Conservation (phyloP, 352 stramenopile genomes). For the Phytophthora sp. region DNA sequence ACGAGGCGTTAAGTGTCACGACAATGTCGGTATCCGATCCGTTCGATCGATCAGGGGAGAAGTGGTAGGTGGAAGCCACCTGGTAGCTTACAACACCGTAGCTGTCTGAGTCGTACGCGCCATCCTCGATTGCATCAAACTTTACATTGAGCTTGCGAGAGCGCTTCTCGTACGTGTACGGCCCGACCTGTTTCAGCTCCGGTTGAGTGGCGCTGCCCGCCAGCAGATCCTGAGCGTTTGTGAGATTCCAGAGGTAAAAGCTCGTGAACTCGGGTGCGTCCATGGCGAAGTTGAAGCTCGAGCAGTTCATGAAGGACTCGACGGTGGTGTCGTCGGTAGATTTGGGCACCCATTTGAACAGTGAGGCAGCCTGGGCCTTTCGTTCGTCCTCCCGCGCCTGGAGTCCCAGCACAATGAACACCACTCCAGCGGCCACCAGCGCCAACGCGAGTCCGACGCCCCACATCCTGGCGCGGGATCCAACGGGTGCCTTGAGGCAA, state of each 20-base stretch:
- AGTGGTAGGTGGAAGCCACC: conserved; percentile 48
- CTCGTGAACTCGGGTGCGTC: conserved; percentile 57
- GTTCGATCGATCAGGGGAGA: conserved; percentile 61
- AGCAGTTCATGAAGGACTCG: conserved; percentile 28
- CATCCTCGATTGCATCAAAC: conserved; percentile 34
- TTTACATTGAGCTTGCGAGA: conserved; percentile 63
- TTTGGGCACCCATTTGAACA: conserved; percentile 32
- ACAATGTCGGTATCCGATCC: conserved; percentile 59
- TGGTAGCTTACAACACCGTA: conserved; percentile 62
- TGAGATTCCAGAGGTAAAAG: conserved; percentile 81
- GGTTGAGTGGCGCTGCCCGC: conserved; percentile 18
- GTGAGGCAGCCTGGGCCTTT: background rate
- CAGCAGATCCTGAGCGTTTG: conserved; percentile 54
- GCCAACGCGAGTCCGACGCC: conserved; percentile 23
- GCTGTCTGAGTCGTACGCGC: conserved; percentile 3
- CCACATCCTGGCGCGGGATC: conserved; percentile 16
- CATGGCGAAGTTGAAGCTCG: conserved; percentile 49
- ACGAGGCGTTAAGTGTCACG: conserved; percentile 66
- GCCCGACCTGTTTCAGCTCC: conserved; percentile 54
- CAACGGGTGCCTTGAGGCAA: too few species aligned
- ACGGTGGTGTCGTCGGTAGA: background rate
- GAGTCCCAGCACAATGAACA: conserved; percentile 33
- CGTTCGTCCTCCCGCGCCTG: conserved; percentile 15
- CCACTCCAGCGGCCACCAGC: conserved; percentile 23
- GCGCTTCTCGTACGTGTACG: conserved; percentile 73